A percentile compares a stretch with the other conserved stretches of the same genome.
Evolutionary conservation across 1,139 yeast species (phyloP).

Genomic region (Arxiozyma bovina): DNA sequence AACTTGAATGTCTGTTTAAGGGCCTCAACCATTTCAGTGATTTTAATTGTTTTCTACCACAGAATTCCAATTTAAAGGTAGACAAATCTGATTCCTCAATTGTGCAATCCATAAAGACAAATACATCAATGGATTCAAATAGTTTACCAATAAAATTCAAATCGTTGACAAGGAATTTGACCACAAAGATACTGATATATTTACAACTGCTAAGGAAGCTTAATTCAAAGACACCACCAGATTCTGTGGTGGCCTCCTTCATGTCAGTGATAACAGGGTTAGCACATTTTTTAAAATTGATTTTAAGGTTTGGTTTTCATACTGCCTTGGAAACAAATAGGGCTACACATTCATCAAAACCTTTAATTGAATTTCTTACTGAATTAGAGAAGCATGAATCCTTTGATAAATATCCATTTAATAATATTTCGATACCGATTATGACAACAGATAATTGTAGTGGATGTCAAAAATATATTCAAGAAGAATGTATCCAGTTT

Average conservation of each 20-base stretch:
- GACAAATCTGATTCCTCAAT: background rate
- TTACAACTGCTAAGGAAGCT: constrained; percentile 61
- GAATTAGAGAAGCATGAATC: constrained; percentile 43
- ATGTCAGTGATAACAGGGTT: constrained; percentile 81
- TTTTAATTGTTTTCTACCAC: constrained; percentile 9
- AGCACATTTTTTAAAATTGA: constrained; percentile 83
- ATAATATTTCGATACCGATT: constrained; percentile 44
- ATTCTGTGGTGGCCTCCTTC: constrained; percentile 46
- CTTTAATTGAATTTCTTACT: constrained; percentile 55
- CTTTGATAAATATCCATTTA: constrained; percentile 36
- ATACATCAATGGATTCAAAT: background rate
- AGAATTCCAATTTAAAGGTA: background rate
- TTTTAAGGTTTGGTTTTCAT: constrained; percentile 72
- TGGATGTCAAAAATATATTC: constrained; percentile 66
- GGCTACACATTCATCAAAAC: constrained; percentile 46
- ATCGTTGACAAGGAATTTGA: constrained; percentile 83
- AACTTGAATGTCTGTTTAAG: constrained; percentile 65
- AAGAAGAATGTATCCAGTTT: constrained; percentile 62
- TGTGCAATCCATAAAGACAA: background rate
- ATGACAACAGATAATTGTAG: constrained; percentile 74
- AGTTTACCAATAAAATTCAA: constrained; percentile 30
- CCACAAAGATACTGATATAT: constrained; percentile 70
- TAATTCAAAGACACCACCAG: constrained; percentile 29
- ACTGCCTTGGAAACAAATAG: constrained; percentile 65
- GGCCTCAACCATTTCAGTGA: constrained; percentile 53